Evolutionary conservation across 106 monocot species (phyloP).

Genomic region (Dendrobium chrysotoxum): DNA sequence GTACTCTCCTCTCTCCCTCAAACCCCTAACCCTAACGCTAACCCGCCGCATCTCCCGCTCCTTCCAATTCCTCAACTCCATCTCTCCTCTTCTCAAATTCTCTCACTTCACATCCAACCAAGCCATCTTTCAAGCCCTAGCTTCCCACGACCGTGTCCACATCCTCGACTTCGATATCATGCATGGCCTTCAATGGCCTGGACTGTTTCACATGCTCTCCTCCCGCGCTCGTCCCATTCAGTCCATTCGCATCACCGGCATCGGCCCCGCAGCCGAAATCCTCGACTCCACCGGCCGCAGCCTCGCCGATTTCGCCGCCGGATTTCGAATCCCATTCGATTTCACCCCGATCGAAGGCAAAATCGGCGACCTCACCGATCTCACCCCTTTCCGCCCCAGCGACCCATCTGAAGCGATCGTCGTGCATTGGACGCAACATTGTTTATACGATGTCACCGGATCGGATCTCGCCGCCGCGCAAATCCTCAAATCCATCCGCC

Average conservation of each 20-base stretch:
- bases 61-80: slow-evolving; percentile 17
- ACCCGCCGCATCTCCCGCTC: slow-evolving; percentile 29
- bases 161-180: slow-evolving; percentile 60
- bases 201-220: slow-evolving; percentile 52
- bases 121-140: slow-evolving; percentile 22
- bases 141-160: slow-evolving; percentile 41
- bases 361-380: slow-evolving; percentile 30
- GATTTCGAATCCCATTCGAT: slow-evolving; percentile 49
- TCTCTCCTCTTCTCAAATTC: slow-evolving; percentile 24
- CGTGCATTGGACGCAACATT: slow-evolving; percentile 63
- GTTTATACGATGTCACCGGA: slow-evolving; percentile 51
- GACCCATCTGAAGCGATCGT: slow-evolving; percentile 29
- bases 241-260: slow-evolving; percentile 45
- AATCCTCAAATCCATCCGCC: slow-evolving; percentile 23
- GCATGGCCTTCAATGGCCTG: slow-evolving; percentile 63
- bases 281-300: slow-evolving; percentile 44
- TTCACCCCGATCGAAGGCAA: slow-evolving; percentile 44
- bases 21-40: slow-evolving; percentile 13
- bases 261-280: slow-evolving; percentile 40
- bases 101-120: slow-evolving; percentile 36
- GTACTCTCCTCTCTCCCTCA: slow-evolving; percentile 23
- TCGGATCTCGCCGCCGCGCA: slow-evolving; percentile 30
- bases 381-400: slow-evolving; percentile 9
- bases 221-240: slow-evolving; percentile 29
- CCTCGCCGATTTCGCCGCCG: slow-evolving; percentile 57